phyloP scores from a whole-genome alignment of 345 rosid genomes.

The Hibiscus mutabilis region DNA sequence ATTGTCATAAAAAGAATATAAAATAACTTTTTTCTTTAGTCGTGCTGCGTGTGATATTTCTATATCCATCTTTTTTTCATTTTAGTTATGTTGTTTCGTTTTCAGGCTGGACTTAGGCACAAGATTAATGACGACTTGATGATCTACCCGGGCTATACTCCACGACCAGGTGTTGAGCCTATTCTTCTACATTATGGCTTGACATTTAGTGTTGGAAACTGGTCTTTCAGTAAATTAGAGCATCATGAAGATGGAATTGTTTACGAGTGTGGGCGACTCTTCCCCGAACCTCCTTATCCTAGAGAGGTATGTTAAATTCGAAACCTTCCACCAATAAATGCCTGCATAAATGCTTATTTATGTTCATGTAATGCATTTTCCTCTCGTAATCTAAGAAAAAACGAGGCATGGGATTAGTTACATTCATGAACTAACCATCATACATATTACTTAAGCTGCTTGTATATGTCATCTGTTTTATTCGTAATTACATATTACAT shows the following conservation, averaged over 20 bases:
- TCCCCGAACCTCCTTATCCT: conserved; percentile 97
- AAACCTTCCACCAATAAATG: conserved; percentile 5
- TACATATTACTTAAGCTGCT: not conserved
- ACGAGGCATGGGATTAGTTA: not conserved
- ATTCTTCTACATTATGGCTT: conserved; percentile 90
- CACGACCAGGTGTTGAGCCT: conserved; percentile 75
- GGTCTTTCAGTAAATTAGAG: conserved; percentile 89
- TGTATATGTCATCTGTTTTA: not conserved
- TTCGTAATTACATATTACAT: not conserved
- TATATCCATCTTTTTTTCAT: not conserved
- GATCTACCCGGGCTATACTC: conserved; percentile 96
- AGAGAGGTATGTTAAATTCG: conserved; percentile 57
- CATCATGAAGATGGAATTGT: conserved; percentile 91
- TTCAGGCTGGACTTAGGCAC: conserved; percentile 90
- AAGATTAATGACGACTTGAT: conserved; percentile 80
- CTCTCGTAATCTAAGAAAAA: not conserved
- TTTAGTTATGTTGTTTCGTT: conserved; percentile 14
- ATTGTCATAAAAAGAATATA: not conserved
- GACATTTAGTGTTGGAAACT: conserved; percentile 77
- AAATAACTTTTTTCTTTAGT: not conserved
- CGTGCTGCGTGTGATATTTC: not conserved
- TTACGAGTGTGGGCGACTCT: conserved; percentile 73
- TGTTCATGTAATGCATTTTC: not conserved
- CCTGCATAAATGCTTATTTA: conserved; percentile 1
- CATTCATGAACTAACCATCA: not conserved